A percentile compares a stretch with the other conserved stretches of the same genome.
phyloP scores from a whole-genome alignment of 306 rosid species.

The Casuarina equisetifolia region DNA sequence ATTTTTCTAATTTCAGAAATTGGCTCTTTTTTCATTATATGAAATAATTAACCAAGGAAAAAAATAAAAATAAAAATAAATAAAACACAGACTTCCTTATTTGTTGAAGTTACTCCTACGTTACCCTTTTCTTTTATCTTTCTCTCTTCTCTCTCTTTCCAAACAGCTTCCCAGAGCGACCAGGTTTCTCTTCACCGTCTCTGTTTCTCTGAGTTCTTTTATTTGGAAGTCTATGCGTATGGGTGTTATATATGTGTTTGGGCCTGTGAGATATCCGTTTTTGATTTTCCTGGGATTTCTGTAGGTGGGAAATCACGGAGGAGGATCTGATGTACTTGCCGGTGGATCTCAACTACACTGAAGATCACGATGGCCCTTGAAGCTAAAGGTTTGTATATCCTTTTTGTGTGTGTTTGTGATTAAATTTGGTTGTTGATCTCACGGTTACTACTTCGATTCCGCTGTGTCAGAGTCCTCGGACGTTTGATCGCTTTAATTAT shows the following conservation, averaged over 20 bases:
- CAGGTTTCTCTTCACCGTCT: conserved; percentile 32
- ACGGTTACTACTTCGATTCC: conserved; percentile 17
- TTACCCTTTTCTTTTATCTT: conserved; percentile 1
- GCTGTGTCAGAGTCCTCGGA: background rate
- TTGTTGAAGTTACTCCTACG: conserved; percentile 21
- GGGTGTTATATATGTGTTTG: conserved; percentile 18
- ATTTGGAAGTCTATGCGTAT: background rate
- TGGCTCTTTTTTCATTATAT: too few relatives aligned
- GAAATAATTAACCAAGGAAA: too few relatives aligned
- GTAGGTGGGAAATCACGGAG: conserved; percentile 43
- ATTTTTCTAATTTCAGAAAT: too few relatives aligned
- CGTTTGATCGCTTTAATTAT: background rate
- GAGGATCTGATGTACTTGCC: conserved; percentile 86
- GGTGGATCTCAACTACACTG: conserved; percentile 71
- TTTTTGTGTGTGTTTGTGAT: background rate
- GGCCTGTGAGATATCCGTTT: background rate
- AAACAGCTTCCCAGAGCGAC: conserved; percentile 25
- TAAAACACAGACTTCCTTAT: background rate
- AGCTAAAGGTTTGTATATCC: conserved; percentile 50
- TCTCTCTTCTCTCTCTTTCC: conserved; percentile 14
- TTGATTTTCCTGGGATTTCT: conserved; percentile 3
- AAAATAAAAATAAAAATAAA: background rate
- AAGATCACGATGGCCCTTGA: conserved; percentile 92
- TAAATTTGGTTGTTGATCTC: conserved; percentile 12
- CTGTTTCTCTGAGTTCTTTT: conserved; percentile 23